phyloP scores from a whole-genome alignment of 225 moss, liverwort and hornwort species.

The Pseudoscleropodium purum region DNA sequence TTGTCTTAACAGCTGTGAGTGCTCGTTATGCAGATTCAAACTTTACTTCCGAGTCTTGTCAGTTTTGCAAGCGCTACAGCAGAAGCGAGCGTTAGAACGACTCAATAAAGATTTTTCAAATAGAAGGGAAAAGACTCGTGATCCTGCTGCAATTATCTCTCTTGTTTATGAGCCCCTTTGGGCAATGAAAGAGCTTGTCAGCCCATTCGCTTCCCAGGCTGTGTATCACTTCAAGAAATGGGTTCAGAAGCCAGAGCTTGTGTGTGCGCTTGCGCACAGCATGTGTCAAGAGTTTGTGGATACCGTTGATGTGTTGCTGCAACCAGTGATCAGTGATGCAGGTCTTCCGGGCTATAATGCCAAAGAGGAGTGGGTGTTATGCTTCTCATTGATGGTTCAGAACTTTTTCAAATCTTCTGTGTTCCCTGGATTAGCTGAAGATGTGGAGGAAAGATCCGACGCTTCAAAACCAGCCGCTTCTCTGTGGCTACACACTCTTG shows the following conservation, averaged over 20 bases:
- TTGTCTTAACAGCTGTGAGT: not conserved
- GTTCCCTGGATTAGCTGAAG: conserved; percentile 74
- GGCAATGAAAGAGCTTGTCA: conserved; percentile 75
- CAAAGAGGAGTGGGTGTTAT: conserved; percentile 86
- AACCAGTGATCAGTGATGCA: conserved; percentile 75
- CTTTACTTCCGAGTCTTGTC: conserved; percentile 77
- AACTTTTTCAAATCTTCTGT: conserved; percentile 66
- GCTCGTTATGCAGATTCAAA: conserved; percentile 36
- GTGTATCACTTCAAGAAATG: conserved; percentile 72
- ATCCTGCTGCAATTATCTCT: not conserved
- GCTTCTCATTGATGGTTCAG: conserved; percentile 63
- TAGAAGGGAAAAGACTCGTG: not conserved
- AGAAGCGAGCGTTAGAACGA: conserved; percentile 52
- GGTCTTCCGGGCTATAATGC: conserved; percentile 75
- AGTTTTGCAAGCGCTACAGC: conserved; percentile 76
- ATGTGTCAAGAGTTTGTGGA: conserved; percentile 83
- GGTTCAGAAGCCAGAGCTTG: conserved; percentile 87
- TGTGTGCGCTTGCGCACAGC: conserved; percentile 69
- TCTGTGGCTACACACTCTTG: conserved; percentile 83
- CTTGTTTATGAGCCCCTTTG: conserved; percentile 59
- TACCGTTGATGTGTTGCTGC: conserved; percentile 71
- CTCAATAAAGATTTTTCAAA: not conserved
- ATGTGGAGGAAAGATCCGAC: conserved; percentile 48
- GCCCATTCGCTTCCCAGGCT: conserved; percentile 59
- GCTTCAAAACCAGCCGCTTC: conserved; percentile 57